Base-by-base conservation (phyloP, 148 eudicot species). In the Amaranthus cruentus region DNA sequence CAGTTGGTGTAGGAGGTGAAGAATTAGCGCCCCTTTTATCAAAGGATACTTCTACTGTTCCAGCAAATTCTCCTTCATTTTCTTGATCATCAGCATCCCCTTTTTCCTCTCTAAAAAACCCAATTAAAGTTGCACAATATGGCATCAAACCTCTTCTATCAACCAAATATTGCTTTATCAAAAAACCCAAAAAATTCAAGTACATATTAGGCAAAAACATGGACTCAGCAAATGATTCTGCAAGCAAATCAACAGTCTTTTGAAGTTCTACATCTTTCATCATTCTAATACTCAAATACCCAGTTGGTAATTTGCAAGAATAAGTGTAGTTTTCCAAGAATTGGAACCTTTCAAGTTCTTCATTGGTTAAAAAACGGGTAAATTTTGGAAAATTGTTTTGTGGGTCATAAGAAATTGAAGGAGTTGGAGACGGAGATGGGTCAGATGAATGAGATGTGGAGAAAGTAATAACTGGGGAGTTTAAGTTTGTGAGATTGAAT, bases 21-120 rank as follows among this genome's bases (percentile, higher is more conserved):
- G 80, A 83, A 87, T 87, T 91, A 67, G 97, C 92, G n/a, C 97
- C 97, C 81, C 60, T 81, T 13, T 74, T 54, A 73, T 91, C 81
- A 80, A 91, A 91, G 47, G 75, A 84, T 48, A 94, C 75, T 68
- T 94, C 96, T 50, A 89, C 97, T 63, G 93, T 91, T 62, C 97
- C 98, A 9, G 88, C 96, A 59, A 90, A 53, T 55, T 84, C 79
- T 11, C 81, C 84, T 47, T 79, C 78, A 6, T 48, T 60, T 15
- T 47, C 75, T 2, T 80, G 59, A 13, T 6, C 44, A 69, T 3
- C 81, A 5, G 54, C 69, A 58, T 13, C 72, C 9, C 42, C 56
- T 6, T 71, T 81, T 47, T 74, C 78, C 12, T 58, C 88, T 74
- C 84, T 85, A 50, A 81, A 87, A 59, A 83, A 80, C 63, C 92